Conservation (phyloP, 23 red algal species). For the Agarophyton chilense region DNA sequence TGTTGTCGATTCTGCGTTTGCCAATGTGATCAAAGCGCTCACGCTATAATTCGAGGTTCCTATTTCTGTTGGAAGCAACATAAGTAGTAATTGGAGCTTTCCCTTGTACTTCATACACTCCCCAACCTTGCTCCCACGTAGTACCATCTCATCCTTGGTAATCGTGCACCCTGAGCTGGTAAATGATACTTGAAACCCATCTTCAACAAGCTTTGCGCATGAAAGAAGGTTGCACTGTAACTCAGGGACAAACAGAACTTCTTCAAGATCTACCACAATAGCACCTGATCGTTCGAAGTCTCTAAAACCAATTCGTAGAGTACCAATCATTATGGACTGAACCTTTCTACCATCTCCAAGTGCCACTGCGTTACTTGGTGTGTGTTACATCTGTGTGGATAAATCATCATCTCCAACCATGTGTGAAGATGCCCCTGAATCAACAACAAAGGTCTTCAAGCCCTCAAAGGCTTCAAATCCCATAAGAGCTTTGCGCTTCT, state of each 20-base stretch:
- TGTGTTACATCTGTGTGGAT: too few species aligned
- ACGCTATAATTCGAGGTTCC: background rate
- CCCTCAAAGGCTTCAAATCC: background rate
- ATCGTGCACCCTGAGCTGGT: background rate
- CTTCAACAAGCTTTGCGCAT: background rate
- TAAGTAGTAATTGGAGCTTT: too few species aligned
- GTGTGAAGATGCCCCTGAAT: constrained; percentile 20
- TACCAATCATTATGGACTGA: too few species aligned
- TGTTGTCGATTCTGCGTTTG: background rate
- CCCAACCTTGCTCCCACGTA: background rate
- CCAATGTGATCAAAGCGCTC: background rate
- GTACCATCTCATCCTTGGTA: background rate
- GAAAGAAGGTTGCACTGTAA: constrained; percentile 1
- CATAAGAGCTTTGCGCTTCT: background rate
- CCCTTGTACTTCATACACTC: too few species aligned
- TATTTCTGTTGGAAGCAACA: too few species aligned
- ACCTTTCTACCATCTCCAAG: too few species aligned
- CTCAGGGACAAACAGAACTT: background rate
- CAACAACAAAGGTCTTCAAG: background rate
- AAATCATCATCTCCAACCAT: constrained; percentile 2
- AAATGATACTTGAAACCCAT: background rate
- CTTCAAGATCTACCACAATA: background rate
- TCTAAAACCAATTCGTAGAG: too few species aligned
- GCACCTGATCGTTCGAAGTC: too few species aligned
- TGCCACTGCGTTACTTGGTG: too few species aligned